Evolutionary conservation across 208 protist genomes (phyloP), one percentile per base, ranked within the genome.

Genomic region (Acanthamoeba healyi): DNA sequence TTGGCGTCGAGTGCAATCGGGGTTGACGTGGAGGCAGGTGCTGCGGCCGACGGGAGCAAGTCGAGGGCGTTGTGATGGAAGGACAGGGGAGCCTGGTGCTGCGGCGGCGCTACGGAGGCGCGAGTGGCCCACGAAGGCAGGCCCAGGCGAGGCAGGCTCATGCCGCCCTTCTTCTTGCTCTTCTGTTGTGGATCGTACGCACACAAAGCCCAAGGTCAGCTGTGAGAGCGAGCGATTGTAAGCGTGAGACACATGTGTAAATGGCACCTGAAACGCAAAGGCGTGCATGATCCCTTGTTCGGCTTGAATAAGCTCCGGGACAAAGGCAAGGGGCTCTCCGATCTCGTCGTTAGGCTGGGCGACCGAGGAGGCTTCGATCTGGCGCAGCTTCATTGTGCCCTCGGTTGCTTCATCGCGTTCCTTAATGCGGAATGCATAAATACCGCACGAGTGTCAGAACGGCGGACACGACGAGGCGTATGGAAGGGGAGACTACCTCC

Each of bases 351-450:
- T 10, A 4, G 61, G 10, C 61, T 70, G 14, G 9, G 61, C 29
- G 6, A 70, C 61, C 29, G 32, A 32, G 7, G 61, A 19, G 70
- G 70, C 70, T n/a, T 81, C 36, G 7, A 81, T 26, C 36, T 63
- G 32, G 38, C 81, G 81, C 12, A 88, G 12, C 49, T 88, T 9
- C 81, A 88, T 88, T 5, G 81, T 65, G 1, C 81, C 81, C 81
- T 88, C 81, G 0, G 81, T 88, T 14, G 81, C 81, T 42, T 88
- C 81, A 34, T 88, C 81, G 2, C 81, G 42, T 40, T 88, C 81
- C 81, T 88, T n/a, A n/a, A n/a, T n/a, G n/a, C n/a, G n/a, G n/a
- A n/a, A n/a, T n/a, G n/a, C n/a, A n/a, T n/a, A n/a, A n/a, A n/a
- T n/a, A n/a, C n/a, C n/a, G n/a, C n/a, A n/a, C n/a, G n/a, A n/a